Conservation (phyloP, 257 asterid species). For the Primulina tabacum region DNA sequence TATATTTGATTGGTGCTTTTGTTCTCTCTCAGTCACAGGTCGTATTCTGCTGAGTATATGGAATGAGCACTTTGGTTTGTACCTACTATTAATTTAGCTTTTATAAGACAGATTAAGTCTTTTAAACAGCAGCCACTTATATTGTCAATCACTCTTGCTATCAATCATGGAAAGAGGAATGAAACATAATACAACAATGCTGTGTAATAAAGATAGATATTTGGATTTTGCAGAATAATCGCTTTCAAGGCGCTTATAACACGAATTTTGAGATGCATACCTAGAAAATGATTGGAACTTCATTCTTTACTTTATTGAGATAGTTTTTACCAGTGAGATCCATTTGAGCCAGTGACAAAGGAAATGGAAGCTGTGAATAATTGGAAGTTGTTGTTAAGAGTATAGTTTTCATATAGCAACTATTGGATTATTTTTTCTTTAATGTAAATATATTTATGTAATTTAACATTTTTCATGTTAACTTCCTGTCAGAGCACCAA, state of each 20-base stretch:
- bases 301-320: background rate
- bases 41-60: background rate
- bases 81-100: background rate
- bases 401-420: background rate
- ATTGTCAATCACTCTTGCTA: background rate
- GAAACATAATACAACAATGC: background rate
- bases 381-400: background rate
- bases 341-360: background rate
- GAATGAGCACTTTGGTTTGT: background rate
- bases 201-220: background rate
- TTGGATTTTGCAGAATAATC: background rate
- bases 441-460: background rate
- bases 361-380: background rate
- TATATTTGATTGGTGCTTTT: background rate
- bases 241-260: background rate
- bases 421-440: background rate
- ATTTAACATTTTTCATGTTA: conserved; percentile 13
- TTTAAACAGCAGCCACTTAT: background rate
- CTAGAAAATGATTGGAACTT: background rate
- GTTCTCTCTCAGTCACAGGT: background rate
- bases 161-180: background rate
- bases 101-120: background rate
- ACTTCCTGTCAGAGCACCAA: conserved; percentile 27
- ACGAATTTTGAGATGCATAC: background rate
- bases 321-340: background rate